Percentiles rank a stretch among this genome's conserved stretches.
Conservation (phyloP, 345 rosid genomes). For the Euphorbia pulcherrima region DNA sequence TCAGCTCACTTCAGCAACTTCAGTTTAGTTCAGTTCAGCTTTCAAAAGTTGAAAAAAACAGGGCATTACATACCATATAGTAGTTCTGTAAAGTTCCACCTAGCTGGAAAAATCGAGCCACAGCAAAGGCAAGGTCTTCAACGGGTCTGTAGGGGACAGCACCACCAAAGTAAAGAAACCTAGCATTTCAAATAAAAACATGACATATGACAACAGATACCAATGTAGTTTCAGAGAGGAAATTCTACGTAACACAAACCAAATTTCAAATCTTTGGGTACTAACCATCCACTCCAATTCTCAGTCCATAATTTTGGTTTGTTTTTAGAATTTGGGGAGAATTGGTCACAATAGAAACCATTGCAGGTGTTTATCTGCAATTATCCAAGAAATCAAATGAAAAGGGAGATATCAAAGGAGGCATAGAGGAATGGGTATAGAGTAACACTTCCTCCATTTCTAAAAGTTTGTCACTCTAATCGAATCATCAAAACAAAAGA, state of each 20-base stretch:
- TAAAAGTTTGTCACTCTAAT: too few relatives aligned
- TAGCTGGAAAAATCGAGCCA: slow-evolving; percentile 82
- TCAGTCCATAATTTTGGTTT: slow-evolving; percentile 99
- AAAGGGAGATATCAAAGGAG: slow-evolving; percentile 5
- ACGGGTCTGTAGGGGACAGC: slow-evolving; percentile 83
- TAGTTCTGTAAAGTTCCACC: slow-evolving; percentile 98
- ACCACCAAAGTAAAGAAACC: slow-evolving; percentile 80
- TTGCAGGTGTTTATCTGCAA: slow-evolving; percentile 92
- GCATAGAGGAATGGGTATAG: neutral
- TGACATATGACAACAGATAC: neutral
- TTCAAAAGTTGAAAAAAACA: too few relatives aligned
- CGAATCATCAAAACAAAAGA: too few relatives aligned
- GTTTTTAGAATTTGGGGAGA: slow-evolving; percentile 75
- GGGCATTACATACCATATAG: slow-evolving; percentile 75
- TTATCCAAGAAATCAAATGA: slow-evolving; percentile 9
- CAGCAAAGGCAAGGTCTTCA: slow-evolving; percentile 89
- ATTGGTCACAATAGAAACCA: slow-evolving; percentile 95
- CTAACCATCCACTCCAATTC: slow-evolving; percentile 96
- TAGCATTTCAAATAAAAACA: slow-evolving; percentile 19
- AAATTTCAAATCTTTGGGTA: slow-evolving; percentile 12
- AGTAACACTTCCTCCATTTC: neutral
- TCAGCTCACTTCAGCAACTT: too few relatives aligned
- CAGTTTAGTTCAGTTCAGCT: too few relatives aligned
- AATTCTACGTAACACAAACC: slow-evolving; percentile 9
- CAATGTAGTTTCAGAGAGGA: slow-evolving; percentile 4